Evolutionary conservation across 768 basidiomycete species (phyloP), one percentile per base, ranked within the genome.

Genomic region (Psilocybe azurescens): DNA sequence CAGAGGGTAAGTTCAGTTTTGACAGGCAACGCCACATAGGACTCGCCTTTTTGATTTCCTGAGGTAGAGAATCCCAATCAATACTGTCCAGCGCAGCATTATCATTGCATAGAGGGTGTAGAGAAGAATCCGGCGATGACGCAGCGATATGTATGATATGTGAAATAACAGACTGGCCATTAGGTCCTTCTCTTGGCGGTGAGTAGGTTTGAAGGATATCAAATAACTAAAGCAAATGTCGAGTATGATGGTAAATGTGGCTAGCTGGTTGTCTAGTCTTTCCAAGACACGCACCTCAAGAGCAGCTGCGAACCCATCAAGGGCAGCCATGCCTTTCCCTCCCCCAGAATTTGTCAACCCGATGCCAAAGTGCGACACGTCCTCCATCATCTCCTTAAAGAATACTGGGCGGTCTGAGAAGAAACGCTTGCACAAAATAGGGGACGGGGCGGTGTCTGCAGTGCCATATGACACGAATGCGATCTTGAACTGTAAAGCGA

Each of bases 301-400:
- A 33, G 86, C 87, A 16, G 89, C 87, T 13, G 89, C 86, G 11
- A 90, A 71, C 7, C 87, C 91, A 60, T 93, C 91, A 6, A 93
- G 74, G 3, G 87, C 86, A 29, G 89, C 87, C 83, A 90, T 81
- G 1, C 89, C 89, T 59, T 69, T 72, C 30, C 71, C 71, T 1
- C 79, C 80, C 5, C 82, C 83, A 7, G 80, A 79, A 49, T 77
- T 79, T 1, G 85, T 85, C 60, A 79, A 74, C 3, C 89, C 89
- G 16, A 91, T 77, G 2, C 88, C 89, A 5, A 89, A 73, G 33
- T 78, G 81, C 10, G 69, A 64, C 4, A 72, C 70, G 3, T 82
- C 79, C 0, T 86, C 77, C 61, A 89, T 76, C 61, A 89, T 74
- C 53, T 84, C 79, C 56, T 76, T 79, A 3, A 77, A 70, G 41